Evolutionary conservation across 1,284 basidiomycete genomes (phyloP).

Genomic region (Veloboletus limbatus): DNA sequence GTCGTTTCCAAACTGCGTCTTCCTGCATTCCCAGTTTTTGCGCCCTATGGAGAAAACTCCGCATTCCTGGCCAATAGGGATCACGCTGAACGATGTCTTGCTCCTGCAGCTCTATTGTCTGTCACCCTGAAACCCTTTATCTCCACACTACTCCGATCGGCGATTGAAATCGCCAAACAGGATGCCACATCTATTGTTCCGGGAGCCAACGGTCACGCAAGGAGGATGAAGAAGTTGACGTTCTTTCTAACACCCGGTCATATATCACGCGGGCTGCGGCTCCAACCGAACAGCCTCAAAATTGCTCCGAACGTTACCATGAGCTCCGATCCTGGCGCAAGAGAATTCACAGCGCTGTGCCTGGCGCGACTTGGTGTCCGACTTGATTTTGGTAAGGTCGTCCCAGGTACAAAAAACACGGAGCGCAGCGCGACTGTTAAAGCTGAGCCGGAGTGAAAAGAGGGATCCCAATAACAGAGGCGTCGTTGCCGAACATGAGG

Average conservation of each 20-base stretch:
- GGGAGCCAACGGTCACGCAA: constrained; percentile 19
- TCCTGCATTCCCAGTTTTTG: constrained; percentile 21
- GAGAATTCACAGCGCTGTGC: constrained; percentile 25
- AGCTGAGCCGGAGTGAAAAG: constrained; percentile 14
- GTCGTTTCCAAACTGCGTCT: constrained; percentile 20
- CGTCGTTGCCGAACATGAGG: neutral
- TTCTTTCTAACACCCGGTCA: constrained; percentile 39
- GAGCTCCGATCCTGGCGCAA: constrained; percentile 12
- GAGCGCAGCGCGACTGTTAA: constrained; percentile 8
- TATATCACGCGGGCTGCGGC: constrained; percentile 35
- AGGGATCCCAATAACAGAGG: neutral
- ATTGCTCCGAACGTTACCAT: neutral
- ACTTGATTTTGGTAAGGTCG: constrained; percentile 18
- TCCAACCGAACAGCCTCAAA: constrained; percentile 8
- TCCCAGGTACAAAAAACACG: neutral
- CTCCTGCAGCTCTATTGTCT: constrained; percentile 32
- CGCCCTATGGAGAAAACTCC: constrained; percentile 5
- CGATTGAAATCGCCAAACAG: constrained; percentile 29
- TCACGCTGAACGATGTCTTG: constrained; percentile 17
- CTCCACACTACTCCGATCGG: constrained; percentile 27
- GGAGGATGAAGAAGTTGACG: constrained; percentile 28
- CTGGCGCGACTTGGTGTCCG: constrained; percentile 29
- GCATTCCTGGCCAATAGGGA: constrained; percentile 12
- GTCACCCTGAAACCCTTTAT: constrained; percentile 30
- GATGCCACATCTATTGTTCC: constrained; percentile 23